Evolutionary conservation across 495 filamentous ascomycete species (phyloP), one percentile per base, ranked within the genome.

Genomic region (Annulohypoxylon moriforme): DNA sequence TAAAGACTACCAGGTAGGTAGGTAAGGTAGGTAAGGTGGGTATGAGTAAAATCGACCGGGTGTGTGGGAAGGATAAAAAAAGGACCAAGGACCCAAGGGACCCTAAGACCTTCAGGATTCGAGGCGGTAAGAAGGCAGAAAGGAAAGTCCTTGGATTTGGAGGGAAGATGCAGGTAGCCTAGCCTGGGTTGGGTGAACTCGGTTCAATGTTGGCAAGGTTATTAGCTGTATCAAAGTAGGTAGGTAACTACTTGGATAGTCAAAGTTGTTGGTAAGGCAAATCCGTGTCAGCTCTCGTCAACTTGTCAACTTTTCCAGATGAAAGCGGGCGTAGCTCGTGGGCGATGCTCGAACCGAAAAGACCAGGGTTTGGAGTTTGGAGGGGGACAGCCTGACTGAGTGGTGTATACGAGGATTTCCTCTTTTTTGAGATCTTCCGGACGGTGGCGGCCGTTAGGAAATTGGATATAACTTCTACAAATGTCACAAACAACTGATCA

Each of bases 261-360:
- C 16, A 16, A 46, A 22, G 24, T 52, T 38, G 64, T 40, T 64
- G 53, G 60, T 62, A 72, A 59, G 64, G 64, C 64, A 64, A 64
- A 50, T 64, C 42, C 40, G n/a, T 57, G 60, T 68, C 60, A 72
- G 64, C 64, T 72, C 69, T 67, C 22, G 27, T 58, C 24, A 57
- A 60, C 56, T 73, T 40, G 36, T 40, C 36, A 36, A 36, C 33
- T 36, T 36, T 56, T 62, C 56, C 56, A 73, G 71, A 69, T 38
- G 65, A 65, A 56, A 68, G 64, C 70, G 60, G 70, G 60, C 64
- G 69, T 72, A 72, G 64, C 70, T 73, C 68, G 70, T 73, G 55
- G 57, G 71, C 66, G 60, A 69, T 69, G 61, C 66, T 62, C 57
- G 56, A 73, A 42, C 71, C 71, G 71, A 73, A 38, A 52, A 34